Conservation (phyloP, 2,329 filamentous ascomycete genomes). For the Fusarium torreyae region DNA sequence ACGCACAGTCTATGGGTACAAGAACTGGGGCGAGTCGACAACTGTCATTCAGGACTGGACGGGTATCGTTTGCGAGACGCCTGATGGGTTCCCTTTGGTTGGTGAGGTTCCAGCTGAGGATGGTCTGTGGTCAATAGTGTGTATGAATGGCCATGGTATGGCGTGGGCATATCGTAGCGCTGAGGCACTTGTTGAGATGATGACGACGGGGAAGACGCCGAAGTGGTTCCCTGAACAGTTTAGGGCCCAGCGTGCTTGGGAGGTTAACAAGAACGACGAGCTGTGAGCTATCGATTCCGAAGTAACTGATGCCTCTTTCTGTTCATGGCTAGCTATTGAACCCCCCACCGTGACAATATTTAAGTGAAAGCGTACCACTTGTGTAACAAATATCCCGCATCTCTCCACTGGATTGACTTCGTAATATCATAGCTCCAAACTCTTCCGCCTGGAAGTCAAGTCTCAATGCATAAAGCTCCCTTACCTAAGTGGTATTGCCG, state of each 20-base stretch:
- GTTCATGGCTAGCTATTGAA: too few relatives aligned
- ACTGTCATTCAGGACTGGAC: slow-evolving; percentile 33
- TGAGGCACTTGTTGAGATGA: slow-evolving; percentile 35
- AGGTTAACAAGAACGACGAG: slow-evolving; percentile 3
- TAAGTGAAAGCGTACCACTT: too few relatives aligned
- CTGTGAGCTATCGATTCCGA: not conserved
- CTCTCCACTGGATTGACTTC: too few relatives aligned
- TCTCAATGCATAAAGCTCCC: too few relatives aligned
- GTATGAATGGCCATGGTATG: slow-evolving; percentile 36
- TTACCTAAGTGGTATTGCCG: too few relatives aligned
- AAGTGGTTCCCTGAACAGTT: slow-evolving; percentile 37
- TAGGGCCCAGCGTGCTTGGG: slow-evolving; percentile 29
- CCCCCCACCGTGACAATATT: too few relatives aligned
- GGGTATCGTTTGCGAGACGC: slow-evolving; percentile 26
- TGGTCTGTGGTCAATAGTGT: slow-evolving; percentile 31
- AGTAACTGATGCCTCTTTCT: too few relatives aligned
- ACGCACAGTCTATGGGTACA: slow-evolving; percentile 13
- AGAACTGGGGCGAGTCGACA: slow-evolving; percentile 28
- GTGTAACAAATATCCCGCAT: too few relatives aligned
- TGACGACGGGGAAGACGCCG: slow-evolving; percentile 27
- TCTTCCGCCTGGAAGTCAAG: too few relatives aligned
- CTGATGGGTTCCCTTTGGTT: slow-evolving; percentile 21
- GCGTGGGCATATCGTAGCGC: slow-evolving; percentile 35
- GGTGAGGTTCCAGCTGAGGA: slow-evolving; percentile 32
- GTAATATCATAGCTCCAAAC: too few relatives aligned